Percentiles rank a stretch among this genome's conserved stretches.
These are phyloP conservation scores for Podila epigama DNA, from an alignment of 192 early-diverging fungal genomes.

Conservation along the genomic window DNA sequence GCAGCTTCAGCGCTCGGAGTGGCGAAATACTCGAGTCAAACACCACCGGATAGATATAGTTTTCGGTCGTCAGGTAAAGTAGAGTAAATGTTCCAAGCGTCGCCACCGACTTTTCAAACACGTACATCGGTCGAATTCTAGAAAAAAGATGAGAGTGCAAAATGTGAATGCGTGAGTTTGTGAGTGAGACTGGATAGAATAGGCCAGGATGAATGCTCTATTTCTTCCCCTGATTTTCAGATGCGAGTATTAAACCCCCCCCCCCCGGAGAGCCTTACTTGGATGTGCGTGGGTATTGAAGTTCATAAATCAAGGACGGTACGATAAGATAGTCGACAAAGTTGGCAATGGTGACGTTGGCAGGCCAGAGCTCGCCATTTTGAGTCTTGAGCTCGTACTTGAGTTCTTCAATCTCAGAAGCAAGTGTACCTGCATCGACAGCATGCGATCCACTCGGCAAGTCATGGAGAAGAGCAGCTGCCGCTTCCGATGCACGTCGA, in stretches of 20 bases:
- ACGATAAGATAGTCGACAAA: conserved; percentile 88
- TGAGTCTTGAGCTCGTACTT: conserved; percentile 60
- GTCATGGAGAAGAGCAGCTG: conserved; percentile 9
- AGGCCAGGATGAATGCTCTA: too few species aligned
- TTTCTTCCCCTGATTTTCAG: too few species aligned
- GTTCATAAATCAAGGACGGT: conserved; percentile 92
- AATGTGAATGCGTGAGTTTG: too few species aligned
- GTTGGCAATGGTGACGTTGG: conserved; percentile 82
- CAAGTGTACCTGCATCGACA: conserved; percentile 7
- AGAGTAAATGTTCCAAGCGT: conserved; percentile 81
- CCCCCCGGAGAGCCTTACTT: conserved; percentile 62
- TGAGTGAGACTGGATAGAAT: neutral
- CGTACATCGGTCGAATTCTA: conserved; percentile 85
- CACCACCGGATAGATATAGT: conserved; percentile 86
- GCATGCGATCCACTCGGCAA: neutral
- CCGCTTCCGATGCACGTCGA: conserved; percentile 11
- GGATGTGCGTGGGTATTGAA: conserved; percentile 89
- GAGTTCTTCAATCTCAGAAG: conserved; percentile 58
- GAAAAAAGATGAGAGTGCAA: neutral
- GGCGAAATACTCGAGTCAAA: conserved; percentile 66
- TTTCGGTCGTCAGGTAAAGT: conserved; percentile 85
- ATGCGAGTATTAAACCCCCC: too few species aligned
- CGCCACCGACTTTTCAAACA: conserved; percentile 85
- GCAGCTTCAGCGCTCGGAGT: conserved; percentile 64
- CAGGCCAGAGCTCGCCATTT: conserved; percentile 64